Base-by-base conservation (phyloP, 2,329 filamentous ascomycete species). In the Trichoderma gracile region DNA sequence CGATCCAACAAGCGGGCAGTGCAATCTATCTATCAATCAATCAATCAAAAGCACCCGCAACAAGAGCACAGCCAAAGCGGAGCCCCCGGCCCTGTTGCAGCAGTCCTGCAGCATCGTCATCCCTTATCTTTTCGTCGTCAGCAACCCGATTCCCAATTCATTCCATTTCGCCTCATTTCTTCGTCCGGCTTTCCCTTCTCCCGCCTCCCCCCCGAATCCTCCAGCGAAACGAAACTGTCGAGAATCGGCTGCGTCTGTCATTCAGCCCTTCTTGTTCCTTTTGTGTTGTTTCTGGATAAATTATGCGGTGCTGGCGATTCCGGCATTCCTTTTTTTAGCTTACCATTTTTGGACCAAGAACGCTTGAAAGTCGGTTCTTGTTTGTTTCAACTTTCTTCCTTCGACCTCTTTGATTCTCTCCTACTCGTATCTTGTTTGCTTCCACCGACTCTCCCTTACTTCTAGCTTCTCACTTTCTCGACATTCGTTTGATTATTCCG, bases 121-220 rank as follows among this genome's bases (percentile, higher is more conserved):
- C 62, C 62, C 62, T 57, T 64, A 50, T 58, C 53, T 58, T 50
- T 63, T 47, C 46, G 42, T 63, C 49, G 60, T 63, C 47, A 63
- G 60, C 60, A 49, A 47, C 27, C 50, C 25, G 25, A 25, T 25
- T 5, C 25, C 25, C 5, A 40, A n/a, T 17, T 55, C 55, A 23
- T 23, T 54, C n/a, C 58, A 61, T 42, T 33, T 25, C 42, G 23
- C 46, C 42, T 33, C 33, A n/a, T 17, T 19, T 19, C 19, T 25
- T 43, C 25, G 27, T 42, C 42, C 50, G 19, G 19, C 15, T 49
- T 21, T 43, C 17, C 23, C 21, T 25, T 25, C 21, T 25, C 38
- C 27, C 43, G 21, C 5, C 25, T 45, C 49, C 3, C 10, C 33
- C 33, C 10, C 33, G 33, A 38, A 38, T 14, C 33, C 33, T 38